Percentiles rank a stretch among this genome's conserved stretches.
Conservation (phyloP, 306 rosid genomes). For the Vicia sativa region DNA sequence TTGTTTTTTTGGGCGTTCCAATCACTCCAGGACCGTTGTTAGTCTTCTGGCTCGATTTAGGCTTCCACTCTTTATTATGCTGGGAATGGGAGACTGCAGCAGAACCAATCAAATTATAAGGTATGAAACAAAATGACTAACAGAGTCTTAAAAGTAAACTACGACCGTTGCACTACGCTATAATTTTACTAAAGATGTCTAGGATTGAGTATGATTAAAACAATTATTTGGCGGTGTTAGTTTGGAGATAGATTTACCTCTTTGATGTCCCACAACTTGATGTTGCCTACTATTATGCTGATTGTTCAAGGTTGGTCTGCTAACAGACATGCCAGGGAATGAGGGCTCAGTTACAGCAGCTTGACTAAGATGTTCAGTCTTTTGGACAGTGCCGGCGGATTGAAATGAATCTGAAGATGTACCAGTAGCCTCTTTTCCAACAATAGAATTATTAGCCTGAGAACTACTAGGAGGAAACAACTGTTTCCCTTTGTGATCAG, state of each 20-base stretch:
- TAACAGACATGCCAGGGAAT: slow-evolving; percentile 52
- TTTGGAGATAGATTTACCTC: slow-evolving; percentile 60
- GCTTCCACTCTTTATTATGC: slow-evolving; percentile 94
- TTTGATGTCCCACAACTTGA: slow-evolving; percentile 78
- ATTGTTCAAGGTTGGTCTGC: slow-evolving; percentile 59
- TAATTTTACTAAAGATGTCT: neutral
- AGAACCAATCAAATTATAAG: slow-evolving; percentile 40
- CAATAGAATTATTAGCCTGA: slow-evolving; percentile 52
- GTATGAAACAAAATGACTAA: slow-evolving; percentile 22
- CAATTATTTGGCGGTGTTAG: slow-evolving; percentile 6
- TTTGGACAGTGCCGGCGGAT: slow-evolving; percentile 60
- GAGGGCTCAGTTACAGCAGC: slow-evolving; percentile 57
- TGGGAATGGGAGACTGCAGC: slow-evolving; percentile 83
- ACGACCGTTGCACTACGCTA: slow-evolving; percentile 9
- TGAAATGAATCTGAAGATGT: slow-evolving; percentile 66
- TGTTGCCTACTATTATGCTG: slow-evolving; percentile 66
- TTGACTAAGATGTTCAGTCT: slow-evolving; percentile 60
- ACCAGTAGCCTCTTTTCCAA: slow-evolving; percentile 55
- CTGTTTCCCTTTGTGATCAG: slow-evolving; percentile 58
- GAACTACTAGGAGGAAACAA: slow-evolving; percentile 62
- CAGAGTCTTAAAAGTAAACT: slow-evolving; percentile 1
- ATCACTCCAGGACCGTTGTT: slow-evolving; percentile 75
- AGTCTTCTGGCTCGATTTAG: slow-evolving; percentile 82
- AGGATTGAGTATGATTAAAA: slow-evolving; percentile 8
- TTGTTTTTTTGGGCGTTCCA: slow-evolving; percentile 73